A percentile compares a stretch with the other conserved stretches of the same genome.
These are phyloP conservation scores for Verticillium zaregamsianum DNA, from an alignment of 2,329 filamentous ascomycete species.

Conservation along the genomic window DNA sequence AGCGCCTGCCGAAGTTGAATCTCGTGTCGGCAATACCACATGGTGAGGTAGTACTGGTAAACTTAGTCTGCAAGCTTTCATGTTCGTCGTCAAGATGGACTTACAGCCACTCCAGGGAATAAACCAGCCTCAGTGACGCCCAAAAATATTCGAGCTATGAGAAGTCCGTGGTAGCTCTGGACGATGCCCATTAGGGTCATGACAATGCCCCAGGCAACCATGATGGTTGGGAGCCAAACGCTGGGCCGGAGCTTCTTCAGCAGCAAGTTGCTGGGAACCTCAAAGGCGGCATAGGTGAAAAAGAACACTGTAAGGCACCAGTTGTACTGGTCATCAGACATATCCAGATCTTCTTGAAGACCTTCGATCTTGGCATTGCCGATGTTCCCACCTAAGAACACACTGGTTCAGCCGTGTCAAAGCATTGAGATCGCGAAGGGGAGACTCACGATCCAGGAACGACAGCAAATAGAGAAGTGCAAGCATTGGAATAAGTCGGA, in stretches of 20 bases:
- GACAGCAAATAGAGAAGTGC: constrained; percentile 64
- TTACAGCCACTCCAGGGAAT: constrained; percentile 57
- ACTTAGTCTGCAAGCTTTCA: background rate
- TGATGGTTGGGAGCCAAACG: constrained; percentile 72
- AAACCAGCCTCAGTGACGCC: constrained; percentile 65
- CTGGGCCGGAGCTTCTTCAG: constrained; percentile 71
- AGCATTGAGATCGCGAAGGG: background rate
- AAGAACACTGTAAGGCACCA: constrained; percentile 70
- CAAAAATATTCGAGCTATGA: constrained; percentile 51
- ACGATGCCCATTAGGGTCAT: constrained; percentile 53
- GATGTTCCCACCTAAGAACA: constrained; percentile 49
- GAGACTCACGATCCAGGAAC: constrained; percentile 55
- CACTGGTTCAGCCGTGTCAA: too few species aligned
- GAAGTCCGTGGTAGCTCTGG: constrained; percentile 39
- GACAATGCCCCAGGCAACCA: constrained; percentile 54
- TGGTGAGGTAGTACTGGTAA: constrained; percentile 45
- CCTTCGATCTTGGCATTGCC: constrained; percentile 64
- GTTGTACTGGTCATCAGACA: constrained; percentile 68
- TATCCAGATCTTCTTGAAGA: constrained; percentile 45
- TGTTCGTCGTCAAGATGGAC: constrained; percentile 7
- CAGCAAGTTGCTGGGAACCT: constrained; percentile 72
- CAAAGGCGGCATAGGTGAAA: constrained; percentile 72
- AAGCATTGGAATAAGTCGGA: constrained; percentile 57
- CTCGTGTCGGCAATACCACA: constrained; percentile 57
- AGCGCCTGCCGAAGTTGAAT: constrained; percentile 58